Percentiles rank a stretch among this genome's conserved stretches.
These are phyloP conservation scores for Myxozyma neotropica DNA, from an alignment of 805 yeast genomes.

Conservation along the genomic window DNA sequence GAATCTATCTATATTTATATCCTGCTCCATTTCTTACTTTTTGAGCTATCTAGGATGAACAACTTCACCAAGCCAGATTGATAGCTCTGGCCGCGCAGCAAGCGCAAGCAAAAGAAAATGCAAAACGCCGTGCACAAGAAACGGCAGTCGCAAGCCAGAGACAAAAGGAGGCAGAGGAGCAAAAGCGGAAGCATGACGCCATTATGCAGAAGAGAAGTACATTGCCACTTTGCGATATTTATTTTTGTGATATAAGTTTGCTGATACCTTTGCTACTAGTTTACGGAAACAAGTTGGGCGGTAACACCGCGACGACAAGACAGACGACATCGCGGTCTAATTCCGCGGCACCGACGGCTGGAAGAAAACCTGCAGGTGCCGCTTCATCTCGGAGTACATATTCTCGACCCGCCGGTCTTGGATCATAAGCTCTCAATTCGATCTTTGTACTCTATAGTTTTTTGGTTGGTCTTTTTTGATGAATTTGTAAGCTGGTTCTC, in stretches of 20 bases:
- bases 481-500: background rate
- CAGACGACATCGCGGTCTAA: conserved; percentile 1
- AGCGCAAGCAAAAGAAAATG: conserved; percentile 17
- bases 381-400: background rate
- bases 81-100: conserved; percentile 16
- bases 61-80: conserved; percentile 33
- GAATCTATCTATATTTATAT: background rate
- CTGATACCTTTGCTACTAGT: conserved; percentile 6
- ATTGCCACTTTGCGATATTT: background rate
- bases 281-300: conserved; percentile 27
- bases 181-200: conserved; percentile 40
- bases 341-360: background rate
- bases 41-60: conserved; percentile 31
- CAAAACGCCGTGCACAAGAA: conserved; percentile 25
- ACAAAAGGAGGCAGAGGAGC: conserved; percentile 21
- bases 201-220: conserved; percentile 28
- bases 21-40: background rate
- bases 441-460: no score
- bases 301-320: background rate
- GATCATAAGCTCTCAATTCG: background rate
- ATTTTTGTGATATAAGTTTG: no score
- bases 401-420: background rate
- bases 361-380: background rate
- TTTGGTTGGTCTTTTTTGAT: background rate
- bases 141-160: conserved; percentile 5